These are phyloP conservation scores for Puccinia triticina DNA, from an alignment of 1,284 basidiomycete species.

Conservation along the genomic window DNA sequence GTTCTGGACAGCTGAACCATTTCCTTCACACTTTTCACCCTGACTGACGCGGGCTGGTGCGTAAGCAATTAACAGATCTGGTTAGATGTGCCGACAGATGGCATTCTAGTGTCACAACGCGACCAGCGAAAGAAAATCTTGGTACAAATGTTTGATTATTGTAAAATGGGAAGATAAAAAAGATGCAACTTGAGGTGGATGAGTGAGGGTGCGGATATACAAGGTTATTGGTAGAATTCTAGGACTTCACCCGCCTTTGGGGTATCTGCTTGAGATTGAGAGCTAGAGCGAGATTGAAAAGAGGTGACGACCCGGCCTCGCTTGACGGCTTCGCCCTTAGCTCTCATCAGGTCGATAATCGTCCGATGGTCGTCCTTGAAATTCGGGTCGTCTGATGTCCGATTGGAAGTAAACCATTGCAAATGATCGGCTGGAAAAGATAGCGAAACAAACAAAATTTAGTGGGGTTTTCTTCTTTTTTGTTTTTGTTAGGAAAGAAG, in stretches of 20 bases:
- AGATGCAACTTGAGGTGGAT: not conserved
- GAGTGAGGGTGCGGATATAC: not conserved
- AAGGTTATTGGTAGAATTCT: slow-evolving; percentile 23
- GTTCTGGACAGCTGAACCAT: too few relatives aligned
- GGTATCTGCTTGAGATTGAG: not conserved
- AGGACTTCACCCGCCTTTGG: slow-evolving; percentile 7
- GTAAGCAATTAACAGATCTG: too few relatives aligned
- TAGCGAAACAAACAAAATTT: not conserved
- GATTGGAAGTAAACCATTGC: slow-evolving; percentile 40
- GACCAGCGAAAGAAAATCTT: not conserved
- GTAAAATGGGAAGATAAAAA: not conserved
- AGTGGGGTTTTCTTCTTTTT: not conserved
- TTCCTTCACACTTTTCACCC: too few relatives aligned
- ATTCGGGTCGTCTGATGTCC: slow-evolving; percentile 36
- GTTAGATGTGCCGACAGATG: too few relatives aligned
- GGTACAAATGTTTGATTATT: not conserved
- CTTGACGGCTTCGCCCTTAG: slow-evolving; percentile 43
- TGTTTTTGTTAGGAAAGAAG: not conserved
- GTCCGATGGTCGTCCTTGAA: slow-evolving; percentile 36
- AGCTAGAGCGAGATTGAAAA: not conserved
- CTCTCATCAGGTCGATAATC: slow-evolving; percentile 36
- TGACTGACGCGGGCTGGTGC: too few relatives aligned
- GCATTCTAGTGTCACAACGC: too few relatives aligned
- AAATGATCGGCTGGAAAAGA: slow-evolving; percentile 36
- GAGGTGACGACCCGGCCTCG: slow-evolving; percentile 23